Evolutionary conservation across 129 eudicot species (phyloP).

Genomic region (Calendula officinalis): DNA sequence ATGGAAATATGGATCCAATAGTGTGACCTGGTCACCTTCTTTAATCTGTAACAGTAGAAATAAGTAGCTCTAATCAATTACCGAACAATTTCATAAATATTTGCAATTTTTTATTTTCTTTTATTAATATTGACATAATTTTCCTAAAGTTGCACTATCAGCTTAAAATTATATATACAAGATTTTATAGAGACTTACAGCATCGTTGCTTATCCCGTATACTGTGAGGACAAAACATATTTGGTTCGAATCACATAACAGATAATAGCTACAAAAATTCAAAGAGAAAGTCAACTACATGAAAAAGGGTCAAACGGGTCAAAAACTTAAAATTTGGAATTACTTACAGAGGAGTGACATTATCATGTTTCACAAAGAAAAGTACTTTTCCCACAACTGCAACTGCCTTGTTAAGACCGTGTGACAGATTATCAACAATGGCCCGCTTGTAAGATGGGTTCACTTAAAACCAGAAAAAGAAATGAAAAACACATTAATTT

Average conservation of each 20-base stretch:
- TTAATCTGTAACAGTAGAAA: conserved; percentile 46
- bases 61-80: not conserved
- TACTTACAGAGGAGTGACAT: conserved; percentile 72
- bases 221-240: conserved; percentile 68
- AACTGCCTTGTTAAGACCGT: conserved; percentile 70
- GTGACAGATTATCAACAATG: conserved; percentile 50
- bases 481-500: not conserved
- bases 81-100: not conserved
- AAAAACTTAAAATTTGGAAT: conserved; percentile 10
- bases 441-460: conserved; percentile 53
- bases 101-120: not conserved
- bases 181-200: conserved; percentile 28
- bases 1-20: conserved; percentile 73
- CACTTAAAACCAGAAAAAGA: conserved; percentile 45
- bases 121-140: conserved; percentile 1
- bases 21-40: conserved; percentile 79
- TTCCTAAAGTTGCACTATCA: conserved; percentile 2
- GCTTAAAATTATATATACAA: conserved; percentile 12
- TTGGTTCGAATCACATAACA: conserved; percentile 77
- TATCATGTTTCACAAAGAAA: conserved; percentile 63
- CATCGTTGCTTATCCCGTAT: conserved; percentile 64
- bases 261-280: conserved; percentile 66
- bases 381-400: conserved; percentile 77
- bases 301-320: not conserved
- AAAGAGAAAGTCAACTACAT: conserved; percentile 9